Conservation (phyloP, 768 basidiomycete species). For the Lactifluus subvellereus region DNA sequence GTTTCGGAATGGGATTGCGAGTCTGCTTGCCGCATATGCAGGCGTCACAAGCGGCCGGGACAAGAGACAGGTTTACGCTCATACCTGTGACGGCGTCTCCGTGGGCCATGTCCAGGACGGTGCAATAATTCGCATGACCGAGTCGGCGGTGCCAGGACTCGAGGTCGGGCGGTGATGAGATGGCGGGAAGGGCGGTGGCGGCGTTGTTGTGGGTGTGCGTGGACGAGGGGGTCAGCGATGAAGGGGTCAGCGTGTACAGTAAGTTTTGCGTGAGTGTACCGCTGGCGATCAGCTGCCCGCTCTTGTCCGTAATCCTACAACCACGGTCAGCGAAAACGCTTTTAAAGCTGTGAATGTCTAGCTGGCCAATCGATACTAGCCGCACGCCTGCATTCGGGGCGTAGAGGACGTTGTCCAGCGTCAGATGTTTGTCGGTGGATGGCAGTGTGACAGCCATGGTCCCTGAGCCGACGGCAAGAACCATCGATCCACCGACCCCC, state of each 20-base stretch:
- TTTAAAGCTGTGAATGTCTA: background rate
- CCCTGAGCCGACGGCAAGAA: constrained; percentile 29
- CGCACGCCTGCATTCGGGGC: constrained; percentile 21
- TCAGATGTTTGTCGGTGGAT: background rate
- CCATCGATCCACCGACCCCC: constrained; percentile 29
- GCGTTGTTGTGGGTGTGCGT: background rate
- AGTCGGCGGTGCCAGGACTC: constrained; percentile 3
- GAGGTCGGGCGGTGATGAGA: background rate
- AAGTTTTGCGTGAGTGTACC: too few relatives aligned
- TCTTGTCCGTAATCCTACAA: background rate
- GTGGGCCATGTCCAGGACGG: background rate
- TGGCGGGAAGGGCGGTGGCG: too few relatives aligned
- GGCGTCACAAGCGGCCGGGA: too few relatives aligned
- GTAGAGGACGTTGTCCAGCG: constrained; percentile 19
- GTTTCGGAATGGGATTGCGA: background rate
- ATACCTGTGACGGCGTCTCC: background rate
- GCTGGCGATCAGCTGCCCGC: background rate
- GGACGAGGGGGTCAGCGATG: background rate
- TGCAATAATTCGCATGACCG: background rate
- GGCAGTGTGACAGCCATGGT: constrained; percentile 25
- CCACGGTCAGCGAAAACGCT: too few relatives aligned
- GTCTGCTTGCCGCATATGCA: constrained; percentile 1
- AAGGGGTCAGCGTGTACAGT: background rate
- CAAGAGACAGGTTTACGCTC: background rate
- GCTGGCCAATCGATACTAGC: constrained; percentile 20